Conservation (phyloP, 2,329 filamentous ascomycete genomes). For the Clathrospora elynae region DNA sequence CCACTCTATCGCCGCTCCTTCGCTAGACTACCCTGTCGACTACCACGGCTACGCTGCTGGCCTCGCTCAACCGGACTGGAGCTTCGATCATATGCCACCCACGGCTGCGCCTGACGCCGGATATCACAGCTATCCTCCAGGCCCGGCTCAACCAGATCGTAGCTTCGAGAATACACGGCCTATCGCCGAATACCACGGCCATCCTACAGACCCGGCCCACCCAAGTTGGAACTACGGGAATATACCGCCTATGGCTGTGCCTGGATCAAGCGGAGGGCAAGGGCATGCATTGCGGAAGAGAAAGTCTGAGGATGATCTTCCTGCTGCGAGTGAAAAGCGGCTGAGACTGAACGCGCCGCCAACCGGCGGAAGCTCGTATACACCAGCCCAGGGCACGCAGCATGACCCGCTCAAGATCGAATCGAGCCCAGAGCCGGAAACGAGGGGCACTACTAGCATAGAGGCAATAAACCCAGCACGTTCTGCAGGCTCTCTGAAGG, state of each 20-base stretch:
- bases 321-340: background rate
- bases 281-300: slow-evolving; percentile 16
- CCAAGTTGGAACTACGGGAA: slow-evolving; percentile 6
- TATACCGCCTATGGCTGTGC: background rate
- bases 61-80: no score
- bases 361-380: background rate
- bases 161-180: no score
- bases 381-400: slow-evolving; percentile 16
- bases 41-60: background rate
- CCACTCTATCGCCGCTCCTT: background rate
- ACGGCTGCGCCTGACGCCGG: no score
- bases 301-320: slow-evolving; percentile 3
- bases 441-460: background rate
- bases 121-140: no score
- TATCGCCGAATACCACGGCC: no score
- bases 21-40: background rate
- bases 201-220: no score
- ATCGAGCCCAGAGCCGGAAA: slow-evolving; percentile 19
- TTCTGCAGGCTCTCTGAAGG: slow-evolving; percentile 53
- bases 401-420: slow-evolving; percentile 19
- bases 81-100: no score
- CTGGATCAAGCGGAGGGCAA: background rate
- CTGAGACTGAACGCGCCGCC: background rate
- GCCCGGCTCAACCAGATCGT: no score
- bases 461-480: background rate